These are phyloP conservation scores for Talaromyces nanjingensis DNA, from an alignment of 495 filamentous ascomycete species.

Conservation along the genomic window DNA sequence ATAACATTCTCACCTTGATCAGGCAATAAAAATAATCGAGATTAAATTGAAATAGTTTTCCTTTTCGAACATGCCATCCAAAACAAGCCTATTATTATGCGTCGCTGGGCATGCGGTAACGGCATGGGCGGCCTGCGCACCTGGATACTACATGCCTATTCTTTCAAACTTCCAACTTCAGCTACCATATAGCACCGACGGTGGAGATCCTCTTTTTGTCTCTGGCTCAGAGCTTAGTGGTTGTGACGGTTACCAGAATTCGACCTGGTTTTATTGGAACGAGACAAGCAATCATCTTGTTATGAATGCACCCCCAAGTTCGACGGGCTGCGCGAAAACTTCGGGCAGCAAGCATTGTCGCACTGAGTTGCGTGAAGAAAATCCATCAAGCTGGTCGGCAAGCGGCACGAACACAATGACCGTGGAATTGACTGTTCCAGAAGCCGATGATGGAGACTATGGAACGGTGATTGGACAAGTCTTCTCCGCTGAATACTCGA, in stretches of 20 bases:
- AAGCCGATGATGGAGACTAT: too few relatives aligned
- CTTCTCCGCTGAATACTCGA: too few relatives aligned
- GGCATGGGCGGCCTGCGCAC: background rate
- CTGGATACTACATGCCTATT: background rate
- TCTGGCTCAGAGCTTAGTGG: constrained; percentile 19
- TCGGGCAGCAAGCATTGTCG: too few relatives aligned
- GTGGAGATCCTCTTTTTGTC: constrained; percentile 11
- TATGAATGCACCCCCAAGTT: too few relatives aligned
- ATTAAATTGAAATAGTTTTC: background rate
- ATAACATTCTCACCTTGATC: too few relatives aligned
- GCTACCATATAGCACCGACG: background rate
- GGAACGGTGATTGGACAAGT: too few relatives aligned
- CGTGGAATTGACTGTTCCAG: too few relatives aligned
- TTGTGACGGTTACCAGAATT: constrained; percentile 27
- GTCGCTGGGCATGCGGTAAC: background rate
- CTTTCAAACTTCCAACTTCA: background rate
- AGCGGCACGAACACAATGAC: too few relatives aligned
- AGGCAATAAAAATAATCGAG: too few relatives aligned
- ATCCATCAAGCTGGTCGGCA: too few relatives aligned
- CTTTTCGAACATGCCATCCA: background rate
- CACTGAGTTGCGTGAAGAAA: too few relatives aligned
- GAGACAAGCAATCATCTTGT: background rate
- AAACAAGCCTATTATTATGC: background rate
- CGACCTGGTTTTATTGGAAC: constrained; percentile 30
- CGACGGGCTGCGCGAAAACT: too few relatives aligned